phyloP scores from a whole-genome alignment of 83 land plant genomes.

The Diphasiastrum complanatum region DNA sequence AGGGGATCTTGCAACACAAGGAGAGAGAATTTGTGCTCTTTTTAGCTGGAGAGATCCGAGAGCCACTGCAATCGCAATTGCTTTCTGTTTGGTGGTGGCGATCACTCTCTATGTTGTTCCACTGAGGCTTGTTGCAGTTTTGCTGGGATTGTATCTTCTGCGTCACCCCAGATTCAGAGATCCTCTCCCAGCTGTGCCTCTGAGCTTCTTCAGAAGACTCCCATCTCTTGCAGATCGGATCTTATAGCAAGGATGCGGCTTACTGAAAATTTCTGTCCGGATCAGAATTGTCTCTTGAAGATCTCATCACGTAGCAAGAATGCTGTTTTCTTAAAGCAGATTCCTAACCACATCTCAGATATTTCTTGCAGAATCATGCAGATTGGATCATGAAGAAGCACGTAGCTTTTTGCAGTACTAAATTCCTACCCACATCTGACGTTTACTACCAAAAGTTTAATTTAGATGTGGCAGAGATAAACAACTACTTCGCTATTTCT shows the following conservation, averaged over 20 bases:
- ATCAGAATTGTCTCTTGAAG: no score
- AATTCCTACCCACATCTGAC: no score
- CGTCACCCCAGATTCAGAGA: slow-evolving; percentile 74
- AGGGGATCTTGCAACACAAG: slow-evolving; percentile 76
- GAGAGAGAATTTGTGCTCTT: slow-evolving; percentile 61
- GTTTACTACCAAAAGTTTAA: no score
- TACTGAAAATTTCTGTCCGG: no score
- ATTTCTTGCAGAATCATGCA: no score
- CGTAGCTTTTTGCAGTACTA: no score
- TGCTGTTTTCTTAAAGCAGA: no score
- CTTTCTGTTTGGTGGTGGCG: slow-evolving; percentile 33
- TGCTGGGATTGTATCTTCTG: slow-evolving; percentile 49
- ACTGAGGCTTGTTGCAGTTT: slow-evolving; percentile 51
- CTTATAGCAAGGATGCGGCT: slow-evolving; percentile 28
- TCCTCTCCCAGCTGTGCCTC: slow-evolving; percentile 56
- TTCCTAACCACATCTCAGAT: no score
- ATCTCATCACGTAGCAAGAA: no score
- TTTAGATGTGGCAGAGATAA: no score
- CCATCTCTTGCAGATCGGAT: slow-evolving; percentile 60
- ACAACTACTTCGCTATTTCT: no score
- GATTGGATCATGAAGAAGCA: no score
- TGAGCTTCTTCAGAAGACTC: slow-evolving; percentile 61
- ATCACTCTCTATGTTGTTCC: slow-evolving; percentile 54
- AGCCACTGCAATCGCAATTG: slow-evolving; percentile 54
- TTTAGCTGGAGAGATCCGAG: slow-evolving; percentile 76